phyloP scores from a whole-genome alignment of 331 rosid genomes.

The Quercus tomentella region DNA sequence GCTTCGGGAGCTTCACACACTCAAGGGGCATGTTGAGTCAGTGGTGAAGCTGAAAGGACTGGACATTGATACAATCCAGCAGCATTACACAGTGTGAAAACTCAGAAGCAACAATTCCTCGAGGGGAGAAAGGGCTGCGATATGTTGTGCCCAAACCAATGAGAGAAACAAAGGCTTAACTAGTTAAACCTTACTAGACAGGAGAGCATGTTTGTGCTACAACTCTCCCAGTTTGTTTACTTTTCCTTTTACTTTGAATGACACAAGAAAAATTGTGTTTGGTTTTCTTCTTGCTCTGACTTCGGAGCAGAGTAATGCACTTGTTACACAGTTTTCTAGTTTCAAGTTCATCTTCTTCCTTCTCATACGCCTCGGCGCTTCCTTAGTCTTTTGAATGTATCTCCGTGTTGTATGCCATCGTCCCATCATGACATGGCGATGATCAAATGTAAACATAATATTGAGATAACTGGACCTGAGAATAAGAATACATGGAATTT shows the following conservation, averaged over 20 bases:
- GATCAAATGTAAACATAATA: constrained; percentile 18
- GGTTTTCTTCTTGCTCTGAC: constrained; percentile 30
- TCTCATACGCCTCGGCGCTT: neutral
- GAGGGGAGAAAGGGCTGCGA: constrained; percentile 23
- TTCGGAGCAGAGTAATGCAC: constrained; percentile 24
- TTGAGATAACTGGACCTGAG: constrained; percentile 14
- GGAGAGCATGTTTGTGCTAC: constrained; percentile 42
- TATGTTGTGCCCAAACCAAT: constrained; percentile 13
- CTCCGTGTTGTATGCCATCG: constrained; percentile 13
- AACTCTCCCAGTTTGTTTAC: constrained; percentile 26
- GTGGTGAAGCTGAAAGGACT: constrained; percentile 96
- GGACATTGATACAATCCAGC: constrained; percentile 93
- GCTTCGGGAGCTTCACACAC: constrained; percentile 95
- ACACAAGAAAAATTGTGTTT: constrained; percentile 28
- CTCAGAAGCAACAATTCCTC: neutral
- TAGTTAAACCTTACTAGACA: constrained; percentile 25
- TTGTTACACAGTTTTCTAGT: constrained; percentile 5
- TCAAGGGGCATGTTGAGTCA: constrained; percentile 97
- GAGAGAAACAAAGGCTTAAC: constrained; percentile 32
- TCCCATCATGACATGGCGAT: neutral
- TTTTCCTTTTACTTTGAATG: constrained; percentile 27
- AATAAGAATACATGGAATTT: constrained; percentile 10
- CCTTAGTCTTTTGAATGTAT: neutral
- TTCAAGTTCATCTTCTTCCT: constrained; percentile 12
- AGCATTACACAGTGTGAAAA: constrained; percentile 88